Percentiles rank a stretch among this genome's conserved stretches.
phyloP scores from a whole-genome alignment of 345 rosid genomes.

The Nephelium lappaceum region DNA sequence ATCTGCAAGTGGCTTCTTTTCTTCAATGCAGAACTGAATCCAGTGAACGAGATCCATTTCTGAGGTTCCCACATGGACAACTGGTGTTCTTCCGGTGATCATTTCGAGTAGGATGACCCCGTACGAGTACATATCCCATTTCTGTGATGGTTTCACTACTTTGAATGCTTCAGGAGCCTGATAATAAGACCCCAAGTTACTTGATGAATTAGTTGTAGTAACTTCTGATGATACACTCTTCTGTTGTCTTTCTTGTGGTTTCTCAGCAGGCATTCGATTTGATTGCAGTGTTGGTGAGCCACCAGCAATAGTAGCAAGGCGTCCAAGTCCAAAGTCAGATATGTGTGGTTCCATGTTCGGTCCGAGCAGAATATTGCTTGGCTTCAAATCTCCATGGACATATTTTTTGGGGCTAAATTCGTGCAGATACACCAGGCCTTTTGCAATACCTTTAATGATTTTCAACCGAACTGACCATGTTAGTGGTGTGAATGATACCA shows the following conservation, averaged over 20 bases:
- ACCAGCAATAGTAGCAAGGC: conserved; percentile 92
- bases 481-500: conserved; percentile 59
- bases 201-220: conserved; percentile 45
- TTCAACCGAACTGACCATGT: conserved; percentile 76
- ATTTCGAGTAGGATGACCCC: conserved; percentile 86
- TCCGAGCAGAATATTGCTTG: conserved; percentile 84
- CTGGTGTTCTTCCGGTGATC: conserved; percentile 69
- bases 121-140: conserved; percentile 94
- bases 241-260: conserved; percentile 64
- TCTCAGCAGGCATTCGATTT: conserved; percentile 48
- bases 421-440: conserved; percentile 82
- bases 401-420: conserved; percentile 92
- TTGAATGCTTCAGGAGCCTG: conserved; percentile 91
- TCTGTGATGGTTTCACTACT: conserved; percentile 88
- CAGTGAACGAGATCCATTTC: conserved; percentile 83
- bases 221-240: conserved; percentile 64
- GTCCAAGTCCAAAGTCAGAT: conserved; percentile 87
- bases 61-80: conserved; percentile 53
- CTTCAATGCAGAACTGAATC: conserved; percentile 88
- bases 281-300: conserved; percentile 80
- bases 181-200: conserved; percentile 62
- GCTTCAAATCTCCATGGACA: conserved; percentile 93
- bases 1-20: conserved; percentile 77
- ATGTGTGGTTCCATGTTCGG: conserved; percentile 75
- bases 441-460: conserved; percentile 74